Percentiles rank a stretch among this genome's conserved stretches.
These are phyloP conservation scores for Wickerhamiella infanticola DNA, from an alignment of 1,139 yeast species.

Conservation along the genomic window DNA sequence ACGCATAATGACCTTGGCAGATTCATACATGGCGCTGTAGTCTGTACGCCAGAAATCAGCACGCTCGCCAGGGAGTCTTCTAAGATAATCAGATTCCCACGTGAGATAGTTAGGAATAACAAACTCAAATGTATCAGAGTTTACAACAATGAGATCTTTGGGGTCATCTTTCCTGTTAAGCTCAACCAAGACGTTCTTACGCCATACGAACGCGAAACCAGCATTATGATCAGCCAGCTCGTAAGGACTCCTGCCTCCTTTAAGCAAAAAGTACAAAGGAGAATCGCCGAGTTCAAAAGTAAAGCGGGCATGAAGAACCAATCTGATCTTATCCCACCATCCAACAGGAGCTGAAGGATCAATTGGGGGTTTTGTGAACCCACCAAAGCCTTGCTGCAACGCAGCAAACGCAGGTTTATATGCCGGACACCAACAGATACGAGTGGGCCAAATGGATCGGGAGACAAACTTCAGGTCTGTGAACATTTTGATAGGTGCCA, in stretches of 20 bases:
- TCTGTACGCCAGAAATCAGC: conserved; percentile 14
- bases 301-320: conserved; percentile 42
- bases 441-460: conserved; percentile 42
- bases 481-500: conserved; percentile 60
- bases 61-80: conserved; percentile 12
- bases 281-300: conserved; percentile 34
- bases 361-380: conserved; percentile 63
- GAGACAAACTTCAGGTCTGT: conserved; percentile 45
- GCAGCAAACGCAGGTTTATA: conserved; percentile 77
- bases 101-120: conserved; percentile 39
- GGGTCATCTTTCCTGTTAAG: conserved; percentile 52
- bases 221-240: conserved; percentile 49
- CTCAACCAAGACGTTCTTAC: conserved; percentile 41
- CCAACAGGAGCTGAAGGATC: conserved; percentile 81
- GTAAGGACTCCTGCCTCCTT: conserved; percentile 69
- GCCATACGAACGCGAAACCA: conserved; percentile 74
- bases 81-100: conserved; percentile 22
- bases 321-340: conserved; percentile 59
- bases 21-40: conserved; percentile 16
- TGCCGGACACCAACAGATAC: conserved; percentile 76
- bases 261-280: conserved; percentile 37
- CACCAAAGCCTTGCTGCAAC: conserved; percentile 62
- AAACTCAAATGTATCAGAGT: conserved; percentile 51
- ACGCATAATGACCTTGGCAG: conserved; percentile 37
- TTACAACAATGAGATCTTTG: conserved; percentile 44